Evolutionary conservation across 768 basidiomycete species (phyloP), one percentile per base, ranked within the genome.

Genomic region (Chalciporus piperatus): DNA sequence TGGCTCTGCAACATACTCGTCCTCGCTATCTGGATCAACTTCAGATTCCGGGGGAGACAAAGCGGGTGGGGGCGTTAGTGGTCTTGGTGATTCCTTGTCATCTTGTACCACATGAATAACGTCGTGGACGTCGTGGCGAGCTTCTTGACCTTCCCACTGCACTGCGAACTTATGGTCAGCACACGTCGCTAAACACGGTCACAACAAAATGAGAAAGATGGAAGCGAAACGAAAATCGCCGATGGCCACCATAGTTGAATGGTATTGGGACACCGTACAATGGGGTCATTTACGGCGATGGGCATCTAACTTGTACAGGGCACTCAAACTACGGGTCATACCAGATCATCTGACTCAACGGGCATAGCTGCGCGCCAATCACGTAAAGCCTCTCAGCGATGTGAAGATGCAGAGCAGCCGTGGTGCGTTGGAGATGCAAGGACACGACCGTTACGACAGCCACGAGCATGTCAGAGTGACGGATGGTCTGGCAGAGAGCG

Each of bases 81-180:
- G 54, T 16, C 45, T 58, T 41, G 20, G 16, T 32, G 45, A 52
- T 30, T 22, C 63, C 57, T 45, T 69, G 5, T 63, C 45, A 8
- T 58, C 52, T 40, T 58, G 51, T 19, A 46, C 56, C 20, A 58
- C 38, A 25, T 63, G 42, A 58, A 61, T 64, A 41, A 61, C 59
- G 54, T 76, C 78, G 55, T 87, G 81, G 40, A 61, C 59, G 54
- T 76, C 78, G 55, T 87, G 81, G 40, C 84, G 55, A 4, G 78
- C 81, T 17, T 82, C 81, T 23, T 75, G 70, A 1, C 81, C 85
- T 63, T 92, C 88, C 86, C 87, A 91, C 57, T 77, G 68, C 82
- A 82, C 89, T 91, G 67, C 39, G 52, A 66, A 63, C 54, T 60
- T 57, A 49, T 60, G 51, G 61, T 67, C 59, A 69, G 72, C 65